These are phyloP conservation scores for Elongisporangium prolatum DNA, from an alignment of 352 stramenopile species.

Conservation along the genomic window DNA sequence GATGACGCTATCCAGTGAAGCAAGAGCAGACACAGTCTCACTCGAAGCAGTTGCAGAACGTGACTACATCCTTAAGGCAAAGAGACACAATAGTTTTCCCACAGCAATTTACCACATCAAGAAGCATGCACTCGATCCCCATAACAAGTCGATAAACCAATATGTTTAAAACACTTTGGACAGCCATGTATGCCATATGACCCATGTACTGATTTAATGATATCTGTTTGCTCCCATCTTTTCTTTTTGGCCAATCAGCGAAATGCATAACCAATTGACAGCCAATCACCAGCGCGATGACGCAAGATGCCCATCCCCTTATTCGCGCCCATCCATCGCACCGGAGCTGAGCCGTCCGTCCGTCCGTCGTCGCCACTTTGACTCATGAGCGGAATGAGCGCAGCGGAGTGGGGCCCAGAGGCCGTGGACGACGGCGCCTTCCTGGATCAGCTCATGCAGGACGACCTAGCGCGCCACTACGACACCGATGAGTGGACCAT, in stretches of 20 bases:
- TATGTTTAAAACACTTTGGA: neutral
- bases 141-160: neutral
- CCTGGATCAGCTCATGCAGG: neutral
- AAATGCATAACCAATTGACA: neutral
- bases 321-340: neutral
- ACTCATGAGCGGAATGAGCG: neutral
- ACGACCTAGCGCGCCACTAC: neutral
- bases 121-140: too few species aligned
- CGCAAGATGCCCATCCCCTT: neutral
- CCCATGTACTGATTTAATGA: neutral
- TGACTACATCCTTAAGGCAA: too few species aligned
- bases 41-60: too few species aligned
- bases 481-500: neutral
- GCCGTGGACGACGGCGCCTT: neutral
- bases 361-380: neutral
- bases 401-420: neutral
- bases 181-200: neutral
- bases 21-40: too few species aligned
- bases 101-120: too few species aligned
- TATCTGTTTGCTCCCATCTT: neutral
- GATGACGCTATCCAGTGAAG: too few species aligned
- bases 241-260: neutral
- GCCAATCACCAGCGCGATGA: neutral
- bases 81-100: too few species aligned
- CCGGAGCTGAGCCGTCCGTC: neutral